Base-by-base conservation (phyloP, 1,139 yeast genomes). In the Yamadazyma songkhlaensis region DNA sequence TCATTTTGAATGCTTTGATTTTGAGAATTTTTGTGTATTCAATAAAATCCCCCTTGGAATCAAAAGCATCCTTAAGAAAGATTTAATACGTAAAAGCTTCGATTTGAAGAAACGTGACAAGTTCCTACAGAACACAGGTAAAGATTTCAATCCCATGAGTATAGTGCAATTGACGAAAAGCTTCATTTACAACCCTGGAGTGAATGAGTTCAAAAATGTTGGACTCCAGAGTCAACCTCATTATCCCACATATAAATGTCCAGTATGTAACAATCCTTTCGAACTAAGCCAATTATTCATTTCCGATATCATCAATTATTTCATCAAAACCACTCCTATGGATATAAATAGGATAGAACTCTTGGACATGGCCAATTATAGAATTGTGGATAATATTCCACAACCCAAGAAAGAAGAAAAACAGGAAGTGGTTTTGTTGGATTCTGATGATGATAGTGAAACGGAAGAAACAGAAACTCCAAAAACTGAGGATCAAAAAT, bases 1-100 rank as follows among this genome's bases (percentile, higher is more conserved):
- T 24, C 77, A 71, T 48, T 69, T 71, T 45, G 76, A 69, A 49
- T 70, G 77, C 48, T 71, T 71, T 52, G 77, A 71, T 44, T 68
- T 63, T 43, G 69, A 67, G 10, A 65, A 57, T 37, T 71, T 71
- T 42, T 71, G 77, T 49, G 40, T 57, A 9, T 67, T 66, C 45
- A 63, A 67, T 46, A 61, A 57, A 30, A 57, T 71, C 3, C 62
- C 71, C 4, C 40, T 46, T 4, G 67, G 67, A 0, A 55, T 64
- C 8, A 52, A 49, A 39, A 48, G 47, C 12, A 45, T 59, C 4
- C 50, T 67, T 5, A 51, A 55, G 29, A 61, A 59, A 36, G 64
- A 59, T 22, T 54, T 60, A 45, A 51, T 59, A 11, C 43, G 49
- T 32, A 56, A 56, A 36, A 58, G 60, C 34, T 48, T 56, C 27